Evolutionary conservation across 768 basidiomycete genomes (phyloP).

Genomic region (Rubroboletus satanas): DNA sequence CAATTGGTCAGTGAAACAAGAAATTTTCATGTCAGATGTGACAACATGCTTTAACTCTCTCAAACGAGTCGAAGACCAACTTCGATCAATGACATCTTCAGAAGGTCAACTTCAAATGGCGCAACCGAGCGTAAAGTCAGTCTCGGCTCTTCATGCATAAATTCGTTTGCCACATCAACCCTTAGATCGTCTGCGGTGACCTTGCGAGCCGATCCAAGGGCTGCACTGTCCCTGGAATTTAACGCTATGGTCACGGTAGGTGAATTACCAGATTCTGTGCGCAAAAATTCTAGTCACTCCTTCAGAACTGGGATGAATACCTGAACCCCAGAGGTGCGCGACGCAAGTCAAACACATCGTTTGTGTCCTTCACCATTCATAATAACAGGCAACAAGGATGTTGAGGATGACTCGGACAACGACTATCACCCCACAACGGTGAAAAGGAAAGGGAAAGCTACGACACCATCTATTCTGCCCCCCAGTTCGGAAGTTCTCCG

Average conservation of each 20-base stretch:
- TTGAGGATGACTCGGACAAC: constrained; percentile 40
- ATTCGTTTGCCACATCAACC: neutral
- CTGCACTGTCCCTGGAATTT: constrained; percentile 53
- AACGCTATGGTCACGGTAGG: constrained; percentile 62
- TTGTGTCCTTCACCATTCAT: neutral
- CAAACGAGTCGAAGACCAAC: constrained; percentile 73
- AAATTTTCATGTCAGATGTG: constrained; percentile 78
- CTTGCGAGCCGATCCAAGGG: constrained; percentile 47
- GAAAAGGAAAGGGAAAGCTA: constrained; percentile 28
- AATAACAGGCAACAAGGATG: constrained; percentile 6
- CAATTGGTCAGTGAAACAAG: constrained; percentile 64
- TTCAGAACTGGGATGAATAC: constrained; percentile 62
- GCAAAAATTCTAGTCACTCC: neutral
- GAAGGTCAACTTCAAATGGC: constrained; percentile 66
- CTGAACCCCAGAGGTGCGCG: constrained; percentile 44
- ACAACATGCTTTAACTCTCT: constrained; percentile 71
- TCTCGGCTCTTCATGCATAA: neutral
- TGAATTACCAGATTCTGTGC: constrained; percentile 2
- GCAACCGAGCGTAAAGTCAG: constrained; percentile 62
- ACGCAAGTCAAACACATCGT: neutral
- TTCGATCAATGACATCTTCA: constrained; percentile 42
- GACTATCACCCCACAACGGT: constrained; percentile 45
- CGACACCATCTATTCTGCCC: constrained; percentile 20
- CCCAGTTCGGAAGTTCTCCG: constrained; percentile 43
- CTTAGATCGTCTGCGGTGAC: constrained; percentile 49